Base-by-base conservation (phyloP, 139 green algal species). In the Closterium sp. region DNA sequence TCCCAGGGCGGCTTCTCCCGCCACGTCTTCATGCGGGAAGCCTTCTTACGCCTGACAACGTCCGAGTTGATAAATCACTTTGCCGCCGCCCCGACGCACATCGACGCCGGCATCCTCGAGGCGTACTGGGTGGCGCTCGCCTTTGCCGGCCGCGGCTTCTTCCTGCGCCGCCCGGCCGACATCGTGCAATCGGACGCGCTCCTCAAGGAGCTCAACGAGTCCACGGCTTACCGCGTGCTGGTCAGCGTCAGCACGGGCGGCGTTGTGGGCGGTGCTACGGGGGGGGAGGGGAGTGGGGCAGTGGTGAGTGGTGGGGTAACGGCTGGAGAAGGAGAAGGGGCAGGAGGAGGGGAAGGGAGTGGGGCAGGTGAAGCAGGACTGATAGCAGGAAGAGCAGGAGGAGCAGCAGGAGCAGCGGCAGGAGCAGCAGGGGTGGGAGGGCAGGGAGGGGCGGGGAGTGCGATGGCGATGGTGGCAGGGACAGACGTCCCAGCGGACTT, bases 111-210 rank as follows among this genome's bases (percentile, higher is more conserved):
- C 30, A 30, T 33, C 30, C 10, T 84, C 25, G 89, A 94, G 85
- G 90, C 87, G 33, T 94, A 94, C 38, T 64, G 33, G 34, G 85
- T 94, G 38, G 92, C 92, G 1, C 55, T 94, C 34, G 89, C 90
- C 38, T 38, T 91, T 33, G 19, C 91, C 25, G 91, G 85, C 10
- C 21, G 69, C 5, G 91, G 87, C 0, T 94, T 94, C 87, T 90
- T 33, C 12, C 86, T 33, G 6, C 90, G 66, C 87, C 21, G 34
- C 10, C 90, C 90, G 55, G 30, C 28, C 8, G 34, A 94, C 4
- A 87, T 93, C 30, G 33, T 88, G 33, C 38, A 93, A 5, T 91
- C 43, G 23, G 90, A 94, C 32, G 33, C 30, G 38, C 85, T 90
- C 38, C 84, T 94, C 4, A 84, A 88, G 10, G 34, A 93, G 55